These are phyloP conservation scores for Aurinia saxatilis DNA, from an alignment of 345 rosid genomes.

Conservation along the genomic window DNA sequence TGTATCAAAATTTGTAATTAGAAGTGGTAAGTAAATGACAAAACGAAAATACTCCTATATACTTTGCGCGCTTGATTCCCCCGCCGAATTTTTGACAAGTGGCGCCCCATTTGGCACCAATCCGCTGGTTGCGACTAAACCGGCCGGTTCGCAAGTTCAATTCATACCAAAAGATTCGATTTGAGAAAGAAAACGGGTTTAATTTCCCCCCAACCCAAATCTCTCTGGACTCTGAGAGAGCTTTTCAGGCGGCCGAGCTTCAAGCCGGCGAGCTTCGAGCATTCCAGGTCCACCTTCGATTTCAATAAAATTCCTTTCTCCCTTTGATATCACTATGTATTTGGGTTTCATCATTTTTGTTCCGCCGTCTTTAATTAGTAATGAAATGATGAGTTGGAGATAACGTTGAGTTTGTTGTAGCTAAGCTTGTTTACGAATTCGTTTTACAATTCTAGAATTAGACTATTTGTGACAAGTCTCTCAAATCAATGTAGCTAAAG, in stretches of 20 bases:
- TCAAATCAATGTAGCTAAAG: neutral
- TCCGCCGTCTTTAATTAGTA: neutral
- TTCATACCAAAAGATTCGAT: neutral
- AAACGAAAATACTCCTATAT: no score
- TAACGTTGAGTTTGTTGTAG: no score
- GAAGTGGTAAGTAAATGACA: no score
- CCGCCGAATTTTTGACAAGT: neutral
- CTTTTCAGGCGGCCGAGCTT: neutral
- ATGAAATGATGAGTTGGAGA: no score
- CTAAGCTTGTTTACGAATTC: no score
- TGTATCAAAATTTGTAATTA: no score
- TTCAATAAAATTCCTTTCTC: neutral
- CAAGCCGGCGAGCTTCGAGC: neutral
- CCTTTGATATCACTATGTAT: no score
- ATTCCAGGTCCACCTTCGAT: neutral
- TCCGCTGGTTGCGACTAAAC: neutral
- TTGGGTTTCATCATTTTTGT: neutral
- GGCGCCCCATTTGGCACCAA: neutral
- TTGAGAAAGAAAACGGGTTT: neutral
- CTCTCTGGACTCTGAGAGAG: neutral
- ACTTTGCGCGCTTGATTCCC: no score
- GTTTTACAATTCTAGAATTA: no score
- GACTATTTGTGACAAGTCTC: no score
- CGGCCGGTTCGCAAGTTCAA: neutral
- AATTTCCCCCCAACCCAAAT: no score